Conservation (phyloP, 805 yeast genomes). For the Starmerella tilneyi region DNA sequence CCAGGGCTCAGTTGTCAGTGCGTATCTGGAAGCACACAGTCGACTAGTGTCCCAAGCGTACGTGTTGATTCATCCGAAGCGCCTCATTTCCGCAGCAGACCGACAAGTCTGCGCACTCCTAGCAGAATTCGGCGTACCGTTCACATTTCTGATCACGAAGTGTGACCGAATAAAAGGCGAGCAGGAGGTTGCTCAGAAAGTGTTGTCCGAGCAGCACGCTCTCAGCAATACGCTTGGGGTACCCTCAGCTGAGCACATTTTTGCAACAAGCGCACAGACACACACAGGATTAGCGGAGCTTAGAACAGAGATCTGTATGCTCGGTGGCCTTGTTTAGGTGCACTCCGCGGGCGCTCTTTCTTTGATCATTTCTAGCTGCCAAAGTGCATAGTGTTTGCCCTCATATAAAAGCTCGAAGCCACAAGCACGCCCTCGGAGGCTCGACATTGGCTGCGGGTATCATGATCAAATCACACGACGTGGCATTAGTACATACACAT, state of each 20-base stretch:
- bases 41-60: slow-evolving; percentile 48
- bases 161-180: slow-evolving; percentile 38
- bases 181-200: slow-evolving; percentile 6
- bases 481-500: slow-evolving; percentile 4
- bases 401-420: too few relatives aligned
- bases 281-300: slow-evolving; percentile 27
- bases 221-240: slow-evolving; percentile 8
- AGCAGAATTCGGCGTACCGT: slow-evolving; percentile 48
- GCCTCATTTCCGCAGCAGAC: slow-evolving; percentile 53
- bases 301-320: slow-evolving; percentile 23
- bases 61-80: slow-evolving; percentile 48
- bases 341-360: too few relatives aligned
- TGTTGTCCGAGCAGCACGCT: slow-evolving; percentile 6
- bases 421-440: too few relatives aligned
- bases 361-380: too few relatives aligned
- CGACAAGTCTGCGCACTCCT: slow-evolving; percentile 42
- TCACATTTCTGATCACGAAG: slow-evolving; percentile 68
- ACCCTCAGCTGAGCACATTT: slow-evolving; percentile 31
- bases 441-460: too few relatives aligned
- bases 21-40: slow-evolving; percentile 46
- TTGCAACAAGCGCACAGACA: slow-evolving; percentile 22
- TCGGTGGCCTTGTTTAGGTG: slow-evolving; percentile 26
- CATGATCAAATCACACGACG: too few relatives aligned
- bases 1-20: slow-evolving; percentile 62
- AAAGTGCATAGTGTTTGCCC: too few relatives aligned